A percentile compares a stretch with the other conserved stretches of the same genome.
Evolutionary conservation across 2,329 filamentous ascomycete species (phyloP).

Genomic region (Pseudopithomyces maydicus): DNA sequence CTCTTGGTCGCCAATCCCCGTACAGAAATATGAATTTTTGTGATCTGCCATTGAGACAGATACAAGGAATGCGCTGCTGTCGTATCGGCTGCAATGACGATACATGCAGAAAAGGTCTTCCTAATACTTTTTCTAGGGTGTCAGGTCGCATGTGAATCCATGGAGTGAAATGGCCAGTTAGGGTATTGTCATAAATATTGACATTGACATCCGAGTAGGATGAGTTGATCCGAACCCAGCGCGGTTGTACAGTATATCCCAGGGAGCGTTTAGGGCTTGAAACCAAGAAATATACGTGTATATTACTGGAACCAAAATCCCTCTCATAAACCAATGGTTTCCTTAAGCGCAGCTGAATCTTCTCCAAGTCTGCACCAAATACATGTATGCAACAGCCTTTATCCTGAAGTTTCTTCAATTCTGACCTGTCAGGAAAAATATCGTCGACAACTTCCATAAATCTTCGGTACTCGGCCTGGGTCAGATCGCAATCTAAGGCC

Average conservation of each 20-base stretch:
- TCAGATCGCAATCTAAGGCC: background rate
- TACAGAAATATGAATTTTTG: background rate
- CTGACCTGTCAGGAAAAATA: background rate
- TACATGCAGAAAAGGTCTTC: background rate
- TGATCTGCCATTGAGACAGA: background rate
- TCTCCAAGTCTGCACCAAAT: background rate
- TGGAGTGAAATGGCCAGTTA: background rate
- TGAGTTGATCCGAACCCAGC: background rate
- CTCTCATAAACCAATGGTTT: background rate
- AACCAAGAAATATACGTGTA: background rate
- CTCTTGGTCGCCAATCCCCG: background rate
- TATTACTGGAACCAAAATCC: background rate
- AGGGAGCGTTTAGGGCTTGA: background rate
- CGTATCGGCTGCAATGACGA: background rate
- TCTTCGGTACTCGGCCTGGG: background rate
- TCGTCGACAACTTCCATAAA: background rate
- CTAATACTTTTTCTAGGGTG: background rate
- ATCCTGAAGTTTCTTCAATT: background rate
- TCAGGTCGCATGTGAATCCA: background rate
- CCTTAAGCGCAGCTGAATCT: background rate
- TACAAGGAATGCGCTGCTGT: background rate
- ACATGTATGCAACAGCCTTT: background rate
- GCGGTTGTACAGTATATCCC: background rate
- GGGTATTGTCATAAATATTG: background rate
- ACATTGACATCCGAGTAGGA: background rate